Base-by-base conservation (phyloP, 805 yeast genomes). In the Jamesozyma spencerorum region DNA sequence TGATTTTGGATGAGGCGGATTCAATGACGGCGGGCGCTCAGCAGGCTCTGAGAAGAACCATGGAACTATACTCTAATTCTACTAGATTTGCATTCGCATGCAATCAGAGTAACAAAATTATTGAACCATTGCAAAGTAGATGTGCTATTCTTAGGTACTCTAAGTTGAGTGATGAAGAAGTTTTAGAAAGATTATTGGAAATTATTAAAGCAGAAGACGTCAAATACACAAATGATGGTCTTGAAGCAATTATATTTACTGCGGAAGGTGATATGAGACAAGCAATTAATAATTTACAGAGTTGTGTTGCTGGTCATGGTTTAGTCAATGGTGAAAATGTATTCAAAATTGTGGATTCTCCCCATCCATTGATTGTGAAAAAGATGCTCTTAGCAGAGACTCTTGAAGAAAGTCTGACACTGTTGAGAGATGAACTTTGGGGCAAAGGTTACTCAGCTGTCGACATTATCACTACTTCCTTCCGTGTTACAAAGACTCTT, bases 211-310 rank as follows among this genome's bases (percentile, higher is more conserved):
- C 62, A 2, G 97, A 92, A 59, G 59, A 77, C 34, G 83, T 90
- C 12, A 69, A 85, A 54, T 84, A 76, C 61, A 77, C 88, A 14
- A 84, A 86, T 46, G 96, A 86, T 60, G 98, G 98, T 0, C 64
- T 92, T 28, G 86, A 86, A 49, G 97, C 98, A 0, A 71, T 92
- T 44, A 78, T 92, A 13, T 92, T 92, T 64, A 81, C 97, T 0
- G 94, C 96, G 0, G 98, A 92, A 57, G 98, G 98, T 44, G 98
- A 92, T 58, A 90, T 92, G 98, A 78, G 98, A 61, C 98, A 92
- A 62, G 98, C 97, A 0, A 75, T 92, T 36, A 92, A 92, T 57
- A 92, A 92, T 62, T 60, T 92, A 44, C 98, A 92, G 58, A 81
- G 94, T 54, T 87, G 97, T 0, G 90, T 81, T 26, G 86, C 96